These are phyloP conservation scores for Cutaneotrichosporon daszewskae DNA, from an alignment of 1,284 basidiomycete species.

Conservation along the genomic window DNA sequence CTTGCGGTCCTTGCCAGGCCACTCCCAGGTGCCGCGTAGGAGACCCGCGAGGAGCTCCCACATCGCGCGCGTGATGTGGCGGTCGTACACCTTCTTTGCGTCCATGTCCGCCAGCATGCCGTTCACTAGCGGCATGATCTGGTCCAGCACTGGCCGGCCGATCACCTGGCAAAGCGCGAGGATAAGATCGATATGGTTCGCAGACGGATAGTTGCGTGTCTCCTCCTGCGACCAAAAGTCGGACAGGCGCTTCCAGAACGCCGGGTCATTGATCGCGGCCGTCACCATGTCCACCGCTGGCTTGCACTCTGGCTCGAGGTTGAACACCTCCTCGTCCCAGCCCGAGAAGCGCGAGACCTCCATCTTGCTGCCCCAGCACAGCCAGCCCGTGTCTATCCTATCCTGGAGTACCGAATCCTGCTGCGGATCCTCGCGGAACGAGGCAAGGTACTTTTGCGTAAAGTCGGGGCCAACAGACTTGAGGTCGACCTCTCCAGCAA, in stretches of 20 bases:
- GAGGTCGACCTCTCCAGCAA: conserved; percentile 57
- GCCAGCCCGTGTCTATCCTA: conserved; percentile 76
- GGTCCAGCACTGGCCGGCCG: conserved; percentile 29
- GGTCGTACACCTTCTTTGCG: conserved; percentile 54
- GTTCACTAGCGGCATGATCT: conserved; percentile 36
- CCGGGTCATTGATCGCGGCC: conserved; percentile 51
- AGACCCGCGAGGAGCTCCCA: conserved; percentile 79
- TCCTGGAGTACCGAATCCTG: conserved; percentile 53
- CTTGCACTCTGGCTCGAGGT: conserved; percentile 63
- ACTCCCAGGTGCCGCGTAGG: conserved; percentile 80
- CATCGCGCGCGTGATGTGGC: conserved; percentile 85
- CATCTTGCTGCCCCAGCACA: conserved; percentile 69
- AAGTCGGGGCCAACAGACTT: conserved; percentile 43
- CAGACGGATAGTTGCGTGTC: conserved; percentile 42
- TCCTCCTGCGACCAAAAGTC: conserved; percentile 46
- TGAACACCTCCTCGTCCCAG: conserved; percentile 53
- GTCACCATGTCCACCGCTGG: conserved; percentile 59
- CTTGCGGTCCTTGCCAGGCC: conserved; percentile 61
- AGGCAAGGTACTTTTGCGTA: conserved; percentile 54
- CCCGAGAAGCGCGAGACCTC: conserved; percentile 60
- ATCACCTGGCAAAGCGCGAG: conserved; percentile 52
- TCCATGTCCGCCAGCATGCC: conserved; percentile 40
- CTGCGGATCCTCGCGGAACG: conserved; percentile 46
- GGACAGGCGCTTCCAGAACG: conserved; percentile 55
- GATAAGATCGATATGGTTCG: conserved; percentile 50